phyloP scores from a whole-genome alignment of 768 basidiomycete genomes.

The Pulveroboletus ravenelii region DNA sequence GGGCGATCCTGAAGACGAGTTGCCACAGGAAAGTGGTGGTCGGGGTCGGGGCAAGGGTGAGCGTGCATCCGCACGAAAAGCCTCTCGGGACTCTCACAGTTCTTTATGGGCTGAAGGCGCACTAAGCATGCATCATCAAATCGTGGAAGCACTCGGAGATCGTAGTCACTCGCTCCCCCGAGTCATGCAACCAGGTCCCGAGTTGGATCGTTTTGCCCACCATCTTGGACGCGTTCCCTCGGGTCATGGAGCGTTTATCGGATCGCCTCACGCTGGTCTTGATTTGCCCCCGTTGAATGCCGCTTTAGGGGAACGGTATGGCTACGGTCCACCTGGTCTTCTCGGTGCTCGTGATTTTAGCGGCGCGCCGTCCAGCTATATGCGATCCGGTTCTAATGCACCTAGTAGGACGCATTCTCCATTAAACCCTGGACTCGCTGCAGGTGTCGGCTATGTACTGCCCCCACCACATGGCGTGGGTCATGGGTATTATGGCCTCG shows the following conservation, averaged over 20 bases:
- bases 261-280: slow-evolving; percentile 43
- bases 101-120: slow-evolving; percentile 33
- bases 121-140: slow-evolving; percentile 32
- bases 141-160: slow-evolving; percentile 32
- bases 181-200: slow-evolving; percentile 25
- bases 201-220: slow-evolving; percentile 32
- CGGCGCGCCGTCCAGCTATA: slow-evolving; percentile 50
- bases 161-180: slow-evolving; percentile 33
- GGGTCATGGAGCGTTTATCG: slow-evolving; percentile 34
- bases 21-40: slow-evolving; percentile 29
- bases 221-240: slow-evolving; percentile 33
- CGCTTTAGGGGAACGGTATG: slow-evolving; percentile 35
- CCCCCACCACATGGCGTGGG: slow-evolving; percentile 36
- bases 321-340: slow-evolving; percentile 34
- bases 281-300: slow-evolving; percentile 59
- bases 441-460: slow-evolving; percentile 38
- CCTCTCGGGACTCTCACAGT: slow-evolving; percentile 34
- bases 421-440: slow-evolving; percentile 44
- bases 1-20: slow-evolving; percentile 38
- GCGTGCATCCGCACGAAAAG: slow-evolving; percentile 33
- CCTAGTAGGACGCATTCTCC: slow-evolving; percentile 75
- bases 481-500: slow-evolving; percentile 36
- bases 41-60: slow-evolving; percentile 35
- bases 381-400: slow-evolving; percentile 59
- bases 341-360: slow-evolving; percentile 31